Evolutionary conservation across 352 stramenopile genomes (phyloP), one percentile per base, ranked within the genome.

Genomic region (Phytophthora chlamydospora): DNA sequence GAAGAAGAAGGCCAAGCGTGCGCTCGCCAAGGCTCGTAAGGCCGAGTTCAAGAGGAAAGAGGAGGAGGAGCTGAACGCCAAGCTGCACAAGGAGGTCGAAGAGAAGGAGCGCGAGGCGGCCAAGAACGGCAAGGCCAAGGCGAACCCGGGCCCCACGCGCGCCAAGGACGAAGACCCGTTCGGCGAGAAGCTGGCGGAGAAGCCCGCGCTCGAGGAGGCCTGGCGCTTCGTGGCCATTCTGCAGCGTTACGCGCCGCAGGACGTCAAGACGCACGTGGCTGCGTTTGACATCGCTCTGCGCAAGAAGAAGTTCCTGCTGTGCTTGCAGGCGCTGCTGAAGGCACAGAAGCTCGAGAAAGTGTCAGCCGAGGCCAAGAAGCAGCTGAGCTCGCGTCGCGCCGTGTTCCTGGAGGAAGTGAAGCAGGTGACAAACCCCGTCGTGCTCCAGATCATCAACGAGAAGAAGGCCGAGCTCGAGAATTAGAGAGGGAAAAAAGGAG

Each of bases 1-100:
- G 4, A 98, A 98, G 75, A 95, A 95, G 66, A 94, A 97, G 73
- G 90, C 89, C 4, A 95, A 93, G 64, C 82, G 76, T 44, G 96
- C 93, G 41, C 85, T 95, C 42, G 85, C 85, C 9, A 96, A 96
- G 75, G 85, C 84, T 11, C 81, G 85, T 32, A 97, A 96, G 61
- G 83, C 92, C 16, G 83, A 97, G 62, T 97, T 98, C 75, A 91
- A 93, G 58, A 88, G 80, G 53, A 90, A 88, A 69, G 78, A 87
- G 40, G 82, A 88, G 55, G 85, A 90, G 44, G 77, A 89, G 47
- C 62, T 88, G 12, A 83, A 89, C 46, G 79, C 80, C 0, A 85
- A 95, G 45, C 68, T 85, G 42, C 78, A 90, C 67, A 89, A 96
- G 65, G 85, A 92, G 49, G 73, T 73, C 1, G 85, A 93, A 52